Percentiles rank a stretch among this genome's conserved stretches.
phyloP scores from a whole-genome alignment of 208 protist species.

The Acanthamoeba rhysodes region DNA sequence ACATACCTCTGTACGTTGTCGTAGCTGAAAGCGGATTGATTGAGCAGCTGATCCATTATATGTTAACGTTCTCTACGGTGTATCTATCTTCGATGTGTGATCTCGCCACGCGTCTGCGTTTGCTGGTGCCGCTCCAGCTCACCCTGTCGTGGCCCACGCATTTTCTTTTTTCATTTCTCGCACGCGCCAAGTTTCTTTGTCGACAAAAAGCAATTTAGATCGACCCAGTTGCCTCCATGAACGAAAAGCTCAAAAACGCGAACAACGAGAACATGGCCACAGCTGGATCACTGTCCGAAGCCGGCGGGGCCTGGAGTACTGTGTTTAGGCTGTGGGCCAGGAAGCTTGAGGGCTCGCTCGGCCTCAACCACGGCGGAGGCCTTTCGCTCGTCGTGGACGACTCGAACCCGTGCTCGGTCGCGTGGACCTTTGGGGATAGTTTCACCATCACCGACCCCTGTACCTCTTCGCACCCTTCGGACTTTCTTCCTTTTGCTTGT shows the following conservation, averaged over 20 bases:
- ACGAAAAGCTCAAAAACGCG: too few relatives aligned
- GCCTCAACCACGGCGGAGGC: neutral
- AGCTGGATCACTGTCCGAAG: too few relatives aligned
- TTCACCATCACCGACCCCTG: slow-evolving; percentile 30
- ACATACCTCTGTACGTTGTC: slow-evolving; percentile 55
- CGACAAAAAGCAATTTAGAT: neutral
- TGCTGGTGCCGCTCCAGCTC: slow-evolving; percentile 1
- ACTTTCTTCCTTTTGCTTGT: neutral
- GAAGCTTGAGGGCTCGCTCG: neutral
- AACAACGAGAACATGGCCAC: too few relatives aligned
- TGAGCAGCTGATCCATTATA: neutral
- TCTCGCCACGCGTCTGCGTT: neutral
- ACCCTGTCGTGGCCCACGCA: neutral
- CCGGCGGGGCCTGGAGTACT: too few relatives aligned
- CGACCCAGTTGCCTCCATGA: too few relatives aligned
- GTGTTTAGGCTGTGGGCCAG: neutral
- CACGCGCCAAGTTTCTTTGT: neutral
- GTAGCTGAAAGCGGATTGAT: slow-evolving; percentile 41
- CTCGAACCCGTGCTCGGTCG: neutral
- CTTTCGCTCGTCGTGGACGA: neutral
- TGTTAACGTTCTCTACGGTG: neutral
- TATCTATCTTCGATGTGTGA: neutral
- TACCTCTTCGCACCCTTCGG: neutral
- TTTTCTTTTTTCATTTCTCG: neutral
- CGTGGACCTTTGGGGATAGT: neutral